These are phyloP conservation scores for Pseudozyma sp. DNA, from an alignment of 1,284 basidiomycete genomes.

Conservation along the genomic window DNA sequence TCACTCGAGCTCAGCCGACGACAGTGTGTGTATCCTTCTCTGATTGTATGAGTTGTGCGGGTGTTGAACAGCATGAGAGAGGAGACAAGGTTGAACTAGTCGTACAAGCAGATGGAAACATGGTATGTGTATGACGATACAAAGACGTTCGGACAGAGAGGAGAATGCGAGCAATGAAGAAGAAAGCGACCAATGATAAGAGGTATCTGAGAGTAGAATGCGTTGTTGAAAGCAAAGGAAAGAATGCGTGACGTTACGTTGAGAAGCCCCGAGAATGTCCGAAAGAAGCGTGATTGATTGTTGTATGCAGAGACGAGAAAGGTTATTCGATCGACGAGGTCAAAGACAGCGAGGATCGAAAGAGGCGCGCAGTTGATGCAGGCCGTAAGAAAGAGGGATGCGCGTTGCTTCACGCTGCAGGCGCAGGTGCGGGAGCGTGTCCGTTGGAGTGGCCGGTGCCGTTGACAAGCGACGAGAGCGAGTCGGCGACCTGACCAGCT, in stretches of 20 bases:
- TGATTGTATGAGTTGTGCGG: constrained; percentile 43
- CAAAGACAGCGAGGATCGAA: not conserved
- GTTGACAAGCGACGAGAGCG: constrained; percentile 37
- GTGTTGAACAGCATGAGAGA: constrained; percentile 52
- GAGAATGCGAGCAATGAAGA: constrained; percentile 13
- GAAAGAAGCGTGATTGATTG: constrained; percentile 9
- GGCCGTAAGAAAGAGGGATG: constrained; percentile 1
- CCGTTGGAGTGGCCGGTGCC: constrained; percentile 28
- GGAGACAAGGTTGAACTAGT: constrained; percentile 56
- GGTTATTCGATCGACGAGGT: not conserved
- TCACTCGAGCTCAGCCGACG: not conserved
- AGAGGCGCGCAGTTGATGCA: constrained; percentile 45
- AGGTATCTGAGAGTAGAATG: constrained; percentile 40
- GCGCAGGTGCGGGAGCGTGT: constrained; percentile 18
- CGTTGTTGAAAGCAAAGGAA: constrained; percentile 51
- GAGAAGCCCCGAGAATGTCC: constrained; percentile 47
- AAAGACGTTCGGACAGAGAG: constrained; percentile 19
- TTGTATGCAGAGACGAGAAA: constrained; percentile 15
- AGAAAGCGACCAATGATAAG: constrained; percentile 9
- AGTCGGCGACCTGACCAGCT: constrained; percentile 15
- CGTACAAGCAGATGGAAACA: constrained; percentile 37
- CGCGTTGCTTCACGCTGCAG: constrained; percentile 9
- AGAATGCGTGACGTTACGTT: constrained; percentile 49
- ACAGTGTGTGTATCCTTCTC: constrained; percentile 7
- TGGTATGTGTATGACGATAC: constrained; percentile 8